These are phyloP conservation scores for Xerocomellus dryophilus DNA, from an alignment of 768 basidiomycete genomes.

Conservation along the genomic window DNA sequence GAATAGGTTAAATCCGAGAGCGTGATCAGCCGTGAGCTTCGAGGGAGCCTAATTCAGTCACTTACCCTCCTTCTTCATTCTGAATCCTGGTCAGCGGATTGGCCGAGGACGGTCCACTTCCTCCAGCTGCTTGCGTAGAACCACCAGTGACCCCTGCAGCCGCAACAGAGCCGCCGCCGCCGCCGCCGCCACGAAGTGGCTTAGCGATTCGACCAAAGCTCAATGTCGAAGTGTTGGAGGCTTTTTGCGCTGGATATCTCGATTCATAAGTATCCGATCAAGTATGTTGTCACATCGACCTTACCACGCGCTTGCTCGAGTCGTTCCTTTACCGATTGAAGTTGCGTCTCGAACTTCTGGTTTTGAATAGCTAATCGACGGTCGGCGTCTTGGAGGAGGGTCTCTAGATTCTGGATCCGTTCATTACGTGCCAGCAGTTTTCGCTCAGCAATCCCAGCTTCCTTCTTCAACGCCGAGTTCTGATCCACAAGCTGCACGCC, in stretches of 20 bases:
- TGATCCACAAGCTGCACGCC: conserved; percentile 87
- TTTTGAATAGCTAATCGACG: conserved; percentile 89
- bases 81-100: conserved; percentile 73
- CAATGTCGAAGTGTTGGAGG: conserved; percentile 63
- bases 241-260: conserved; percentile 61
- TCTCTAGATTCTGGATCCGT: conserved; percentile 95
- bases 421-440: conserved; percentile 96
- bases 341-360: conserved; percentile 91
- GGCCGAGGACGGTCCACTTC: conserved; percentile 47
- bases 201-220: conserved; percentile 95
- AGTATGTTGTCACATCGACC: conserved; percentile 25
- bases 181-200: conserved; percentile 83
- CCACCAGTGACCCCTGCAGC: conserved; percentile 40
- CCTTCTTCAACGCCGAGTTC: conserved; percentile 95
- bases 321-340: conserved; percentile 88
- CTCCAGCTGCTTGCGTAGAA: conserved; percentile 38
- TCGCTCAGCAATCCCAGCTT: conserved; percentile 93
- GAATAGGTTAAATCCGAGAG: conserved; percentile 13
- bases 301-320: conserved; percentile 90
- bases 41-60: conserved; percentile 21
- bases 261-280: conserved; percentile 31
- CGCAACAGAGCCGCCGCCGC: conserved; percentile 57
- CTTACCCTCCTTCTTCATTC: conserved; percentile 75
- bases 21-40: conserved; percentile 17
- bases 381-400: conserved; percentile 89